Base-by-base conservation (phyloP, 2,329 filamentous ascomycete species). In the Huntiella decipiens region DNA sequence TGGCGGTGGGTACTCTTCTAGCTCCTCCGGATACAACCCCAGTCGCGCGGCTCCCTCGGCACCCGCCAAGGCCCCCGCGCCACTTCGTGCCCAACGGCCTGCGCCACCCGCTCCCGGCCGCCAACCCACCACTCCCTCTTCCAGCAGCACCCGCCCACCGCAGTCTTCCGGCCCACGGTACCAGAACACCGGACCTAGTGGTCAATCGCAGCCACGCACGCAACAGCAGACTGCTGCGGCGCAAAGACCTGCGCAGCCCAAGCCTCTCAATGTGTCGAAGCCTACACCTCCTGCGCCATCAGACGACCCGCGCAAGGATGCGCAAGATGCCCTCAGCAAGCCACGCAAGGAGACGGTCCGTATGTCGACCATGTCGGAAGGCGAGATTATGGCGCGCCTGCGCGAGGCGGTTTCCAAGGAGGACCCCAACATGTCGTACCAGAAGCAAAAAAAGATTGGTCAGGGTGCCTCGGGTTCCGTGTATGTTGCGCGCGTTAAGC, bases 391-490 rank as follows among this genome's bases (percentile, higher is more conserved):
- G 91, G 80, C 84, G 53, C 91, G 86, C 59, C 71, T 98, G 45
- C 82, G 87, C 58, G 84, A 93, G 53, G 88, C 91, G 5, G 91
- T 98, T 1, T 95, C 87, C 51, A 92, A 93, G 61, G 86, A 94
- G 50, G 87, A 93, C 58, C 91, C 91, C 45, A 82, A 92, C 56
- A 69, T 93, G 53, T 94, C 87, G 17, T 98, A 98, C 67, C 88
- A 87, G 57, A 98, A 98, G 68, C 91, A 96, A 65, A 95, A 95
- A 73, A 98, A 98, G 72, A 96, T 98, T 61, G 91, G 91, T 15
- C 91, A 98, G 61, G 91, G 91, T 63, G 91, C 91, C 47, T 98
- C 91, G 51, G 91, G 91, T 48, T 96, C 88, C 16, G 91, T 98
- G 41, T 98, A 98, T 57, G 88, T 98, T 51, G 91, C 91, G 52